Conservation (phyloP, 1,139 yeast species). For the Candida labiduridarum region DNA sequence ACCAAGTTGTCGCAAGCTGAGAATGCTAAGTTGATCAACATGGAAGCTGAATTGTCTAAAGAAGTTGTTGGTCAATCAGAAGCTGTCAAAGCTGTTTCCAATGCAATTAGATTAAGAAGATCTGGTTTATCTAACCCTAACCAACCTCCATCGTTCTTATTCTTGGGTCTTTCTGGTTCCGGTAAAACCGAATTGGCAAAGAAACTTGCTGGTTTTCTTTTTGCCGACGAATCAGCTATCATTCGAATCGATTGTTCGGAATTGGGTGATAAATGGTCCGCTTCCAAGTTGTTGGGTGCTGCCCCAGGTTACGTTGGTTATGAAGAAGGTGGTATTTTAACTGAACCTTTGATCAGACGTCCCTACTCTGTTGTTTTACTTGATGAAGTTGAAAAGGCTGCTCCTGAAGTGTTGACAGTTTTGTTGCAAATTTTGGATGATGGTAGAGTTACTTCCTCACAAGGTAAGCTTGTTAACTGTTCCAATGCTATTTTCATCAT, state of each 20-base stretch:
- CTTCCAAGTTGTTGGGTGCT: constrained; percentile 92
- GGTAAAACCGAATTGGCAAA: constrained; percentile 98
- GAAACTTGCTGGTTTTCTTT: constrained; percentile 92
- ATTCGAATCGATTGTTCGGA: constrained; percentile 98
- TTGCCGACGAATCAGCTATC: constrained; percentile 95
- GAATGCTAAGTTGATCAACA: constrained; percentile 86
- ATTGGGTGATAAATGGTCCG: constrained; percentile 92
- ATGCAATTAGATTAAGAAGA: constrained; percentile 88
- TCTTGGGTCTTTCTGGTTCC: constrained; percentile 94
- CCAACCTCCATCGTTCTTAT: constrained; percentile 94
- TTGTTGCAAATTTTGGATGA: constrained; percentile 92
- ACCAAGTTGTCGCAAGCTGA: constrained; percentile 93
- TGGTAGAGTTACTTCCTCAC: constrained; percentile 92
- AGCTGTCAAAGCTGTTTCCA: constrained; percentile 94
- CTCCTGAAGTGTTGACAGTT: constrained; percentile 94
- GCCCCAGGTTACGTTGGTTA: constrained; percentile 99
- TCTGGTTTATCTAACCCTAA: constrained; percentile 97
- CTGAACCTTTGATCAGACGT: constrained; percentile 86
- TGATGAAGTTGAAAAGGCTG: constrained; percentile 99
- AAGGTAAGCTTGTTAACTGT: constrained; percentile 91
- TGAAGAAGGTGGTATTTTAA: constrained; percentile 95
- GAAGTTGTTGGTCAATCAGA: constrained; percentile 95
- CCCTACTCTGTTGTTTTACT: constrained; percentile 94
- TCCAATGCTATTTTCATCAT: constrained; percentile 90
- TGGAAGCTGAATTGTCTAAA: constrained; percentile 83